Evolutionary conservation across 176 grass and related monocot species (phyloP).

Genomic region (Carex scoparia): DNA sequence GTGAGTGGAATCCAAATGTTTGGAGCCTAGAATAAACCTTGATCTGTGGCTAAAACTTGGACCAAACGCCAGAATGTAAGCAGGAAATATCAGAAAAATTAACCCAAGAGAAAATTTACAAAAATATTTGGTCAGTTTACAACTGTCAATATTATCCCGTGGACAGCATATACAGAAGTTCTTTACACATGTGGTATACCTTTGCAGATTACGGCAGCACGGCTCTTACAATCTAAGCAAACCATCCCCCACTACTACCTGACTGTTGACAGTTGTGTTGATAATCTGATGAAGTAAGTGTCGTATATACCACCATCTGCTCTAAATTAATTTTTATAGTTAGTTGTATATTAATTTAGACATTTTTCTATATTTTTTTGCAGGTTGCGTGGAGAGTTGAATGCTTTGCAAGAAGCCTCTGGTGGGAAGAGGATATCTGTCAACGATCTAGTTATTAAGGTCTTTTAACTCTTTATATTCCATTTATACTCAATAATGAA

Average conservation of each 20-base stretch:
- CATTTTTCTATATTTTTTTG: conserved; percentile 14
- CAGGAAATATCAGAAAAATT: not conserved
- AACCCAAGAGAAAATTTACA: not conserved
- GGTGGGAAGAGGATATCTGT: conserved; percentile 93
- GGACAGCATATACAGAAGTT: not conserved
- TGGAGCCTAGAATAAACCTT: not conserved
- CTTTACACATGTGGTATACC: not conserved
- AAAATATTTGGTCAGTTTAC: not conserved
- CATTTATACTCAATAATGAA: not conserved
- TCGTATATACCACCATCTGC: conserved; percentile 5
- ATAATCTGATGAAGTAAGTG: conserved; percentile 81
- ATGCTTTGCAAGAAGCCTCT: conserved; percentile 70
- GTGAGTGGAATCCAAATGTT: not conserved
- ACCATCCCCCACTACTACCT: conserved; percentile 98
- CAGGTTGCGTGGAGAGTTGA: conserved; percentile 75
- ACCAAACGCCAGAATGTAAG: not conserved
- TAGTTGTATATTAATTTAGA: not conserved
- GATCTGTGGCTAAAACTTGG: not conserved
- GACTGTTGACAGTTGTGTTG: conserved; percentile 69
- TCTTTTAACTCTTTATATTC: conserved; percentile 20
- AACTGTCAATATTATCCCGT: not conserved
- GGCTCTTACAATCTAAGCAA: conserved; percentile 73
- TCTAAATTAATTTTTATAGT: not conserved
- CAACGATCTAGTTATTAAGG: conserved; percentile 98
- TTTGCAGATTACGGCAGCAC: conserved; percentile 68